Evolutionary conservation across 192 early-diverging fungal species (phyloP), one percentile per base, ranked within the genome.

Genomic region (Piromyces sp.): DNA sequence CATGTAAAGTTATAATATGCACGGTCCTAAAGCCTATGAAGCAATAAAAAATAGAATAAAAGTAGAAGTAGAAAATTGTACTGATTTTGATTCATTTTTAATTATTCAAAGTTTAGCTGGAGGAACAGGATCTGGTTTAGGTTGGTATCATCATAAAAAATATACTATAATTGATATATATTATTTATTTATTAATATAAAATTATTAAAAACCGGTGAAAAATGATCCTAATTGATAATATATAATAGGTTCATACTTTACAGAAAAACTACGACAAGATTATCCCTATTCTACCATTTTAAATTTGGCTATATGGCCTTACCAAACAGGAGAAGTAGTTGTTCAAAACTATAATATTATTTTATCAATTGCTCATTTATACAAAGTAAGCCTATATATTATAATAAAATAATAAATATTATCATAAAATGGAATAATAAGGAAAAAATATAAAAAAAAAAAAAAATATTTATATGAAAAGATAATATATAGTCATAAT

Each of bases 261-360:
- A 83, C 82, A 9, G 82, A 83, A 58, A 37, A 29, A 26, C 11
- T 83, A 30, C 79, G 82, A 13, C 26, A 29, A 31, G 19, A 81
- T 31, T 83, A 81, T 79, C 82, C 82, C 0, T 80, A 29, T 17
- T 40, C 82, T 9, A 30, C 36, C 2, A 83, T 83, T n/a, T 29
- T 82, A 38, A 83, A 83, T 58, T 29, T 79, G 19, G 82, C 82
- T 12, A 19, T 83, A 19, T 83, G 82, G 82, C 82, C 82, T 5
- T 83, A 68, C 38, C 51, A 40, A 30, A 31, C 30, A 16, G 82
- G 82, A 40, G 82, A 83, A 81, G 81, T 82, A 1, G 58, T 82
- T 15, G 82, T 83, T 28, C 82, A 83, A 82, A 83, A 83, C 26
- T 82, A 82, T 81, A 83, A 83, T 31, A 30, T 82, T 30, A 12